Evolutionary conservation across 176 grass and related monocot species (phyloP).

Genomic region (Dendrocalamus sinicus): DNA sequence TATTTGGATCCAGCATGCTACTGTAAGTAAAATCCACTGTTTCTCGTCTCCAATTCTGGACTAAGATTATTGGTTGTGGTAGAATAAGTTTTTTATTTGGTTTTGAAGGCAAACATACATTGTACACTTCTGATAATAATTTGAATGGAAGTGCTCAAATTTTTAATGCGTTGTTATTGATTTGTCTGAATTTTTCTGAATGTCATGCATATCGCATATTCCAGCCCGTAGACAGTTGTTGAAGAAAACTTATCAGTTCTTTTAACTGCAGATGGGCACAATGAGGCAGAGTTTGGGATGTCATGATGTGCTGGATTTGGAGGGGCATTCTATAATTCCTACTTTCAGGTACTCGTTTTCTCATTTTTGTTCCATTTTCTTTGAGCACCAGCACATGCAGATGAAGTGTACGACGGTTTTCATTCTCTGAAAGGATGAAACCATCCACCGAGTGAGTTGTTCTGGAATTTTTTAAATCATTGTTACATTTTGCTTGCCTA

Average conservation of each 20-base stretch:
- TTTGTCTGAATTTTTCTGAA: not conserved
- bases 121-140: not conserved
- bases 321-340: slow-evolving; percentile 78
- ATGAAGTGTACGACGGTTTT: no score
- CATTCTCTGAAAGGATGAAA: not conserved
- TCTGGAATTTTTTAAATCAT: not conserved
- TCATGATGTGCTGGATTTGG: slow-evolving; percentile 98
- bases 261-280: slow-evolving; percentile 75
- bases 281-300: slow-evolving; percentile 97
- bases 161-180: not conserved
- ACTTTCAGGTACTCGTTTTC: slow-evolving; percentile 68
- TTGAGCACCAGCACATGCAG: not conserved
- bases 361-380: slow-evolving; percentile 32
- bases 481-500: slow-evolving; percentile 19
- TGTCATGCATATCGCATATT: not conserved
- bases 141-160: not conserved
- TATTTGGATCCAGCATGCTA: slow-evolving; percentile 96
- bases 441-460: not conserved
- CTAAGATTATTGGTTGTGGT: not conserved
- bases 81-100: not conserved
- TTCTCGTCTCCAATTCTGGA: not conserved
- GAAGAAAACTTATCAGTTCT: not conserved
- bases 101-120: not conserved
- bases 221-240: not conserved
- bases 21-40: slow-evolving; percentile 54